Base-by-base conservation (phyloP, 2,329 filamentous ascomycete genomes). In the Aspergillus glaucus region DNA sequence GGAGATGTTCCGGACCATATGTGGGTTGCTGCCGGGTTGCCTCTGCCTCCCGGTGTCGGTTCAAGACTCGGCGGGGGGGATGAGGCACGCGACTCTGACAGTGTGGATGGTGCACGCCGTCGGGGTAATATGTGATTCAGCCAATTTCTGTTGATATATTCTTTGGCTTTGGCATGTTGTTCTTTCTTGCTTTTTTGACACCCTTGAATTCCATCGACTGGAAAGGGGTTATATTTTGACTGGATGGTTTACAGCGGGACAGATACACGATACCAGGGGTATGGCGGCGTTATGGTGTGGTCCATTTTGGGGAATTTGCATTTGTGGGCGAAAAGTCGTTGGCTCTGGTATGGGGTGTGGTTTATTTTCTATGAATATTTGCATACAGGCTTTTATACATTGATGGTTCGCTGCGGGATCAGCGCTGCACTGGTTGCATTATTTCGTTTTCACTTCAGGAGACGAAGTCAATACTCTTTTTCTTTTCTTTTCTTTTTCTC, bases 1-100 rank as follows among this genome's bases (percentile, higher is more conserved):
- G 75, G 87, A 21, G 80, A 91, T 58, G 85, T 93, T 47, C 86
- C 87, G 0, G 87, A 93, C 52, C 84, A 88, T 55, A 91, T 86
- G 82, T 94, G 88, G 88, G 80, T 81, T 50, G 79, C 81, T 59
- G 84, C 78, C 50, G 85, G 85, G 39, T 75, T 88, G 54, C 83
- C 76, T 60, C 26, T 88, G 54, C 83, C 37, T 40, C 79, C 83
- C 54, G 84, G 76, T 12, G 58, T 70, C 36, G 59, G 60, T 45
- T 62, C 61, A 24, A 59, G 63, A 45, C 52, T 65, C 39, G 59
- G 56, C 45, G 54, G 55, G 21, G 56, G 53, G 21, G 51, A 63
- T n/a, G 59, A 60, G 19, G 46, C 51, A 22, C 55, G 55, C 19
- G 53, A 54, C 15, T 51, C 55, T n/a, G 57, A 61, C 15, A 48